Evolutionary conservation across 177 flowering plant genomes (phyloP).

Genomic region (Vitis hybrid): DNA sequence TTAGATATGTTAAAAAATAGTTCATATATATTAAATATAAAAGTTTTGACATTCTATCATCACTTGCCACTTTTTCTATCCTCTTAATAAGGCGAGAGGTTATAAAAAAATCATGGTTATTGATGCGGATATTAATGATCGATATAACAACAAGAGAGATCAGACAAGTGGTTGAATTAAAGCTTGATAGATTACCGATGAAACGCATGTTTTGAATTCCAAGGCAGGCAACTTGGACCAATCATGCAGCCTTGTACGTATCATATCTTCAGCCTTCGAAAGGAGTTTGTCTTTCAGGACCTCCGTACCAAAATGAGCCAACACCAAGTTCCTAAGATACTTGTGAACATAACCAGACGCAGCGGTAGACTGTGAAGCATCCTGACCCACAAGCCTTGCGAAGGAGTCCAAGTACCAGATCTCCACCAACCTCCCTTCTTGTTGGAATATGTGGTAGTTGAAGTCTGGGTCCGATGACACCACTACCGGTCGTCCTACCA

Average conservation of each 20-base stretch:
- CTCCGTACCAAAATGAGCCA: conserved; percentile 11
- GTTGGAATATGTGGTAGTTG: conserved; percentile 23
- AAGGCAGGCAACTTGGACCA: conserved; percentile 13
- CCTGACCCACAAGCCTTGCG: conserved; percentile 12
- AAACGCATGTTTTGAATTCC: conserved; percentile 11
- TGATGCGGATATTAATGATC: too few relatives aligned
- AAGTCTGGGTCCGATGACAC: conserved; percentile 30
- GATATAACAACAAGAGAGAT: too few relatives aligned
- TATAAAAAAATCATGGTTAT: too few relatives aligned
- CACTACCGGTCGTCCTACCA: conserved; percentile 31
- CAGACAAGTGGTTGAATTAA: too few relatives aligned
- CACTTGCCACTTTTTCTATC: too few relatives aligned
- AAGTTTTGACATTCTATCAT: too few relatives aligned
- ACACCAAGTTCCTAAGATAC: conserved; percentile 13
- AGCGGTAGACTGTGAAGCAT: conserved; percentile 4
- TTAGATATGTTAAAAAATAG: too few relatives aligned
- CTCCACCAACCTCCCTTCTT: conserved; percentile 34
- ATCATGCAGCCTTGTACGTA: not conserved
- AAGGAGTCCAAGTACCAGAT: conserved; percentile 24
- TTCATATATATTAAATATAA: too few relatives aligned
- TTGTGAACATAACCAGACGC: conserved; percentile 7
- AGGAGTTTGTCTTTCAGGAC: conserved; percentile 12
- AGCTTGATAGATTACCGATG: too few relatives aligned
- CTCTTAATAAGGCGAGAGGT: too few relatives aligned
- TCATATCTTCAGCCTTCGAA: not conserved